A percentile compares a stretch with the other conserved stretches of the same genome.
Conservation (phyloP, 2,329 filamentous ascomycete genomes). For the Fusarium buharicum region DNA sequence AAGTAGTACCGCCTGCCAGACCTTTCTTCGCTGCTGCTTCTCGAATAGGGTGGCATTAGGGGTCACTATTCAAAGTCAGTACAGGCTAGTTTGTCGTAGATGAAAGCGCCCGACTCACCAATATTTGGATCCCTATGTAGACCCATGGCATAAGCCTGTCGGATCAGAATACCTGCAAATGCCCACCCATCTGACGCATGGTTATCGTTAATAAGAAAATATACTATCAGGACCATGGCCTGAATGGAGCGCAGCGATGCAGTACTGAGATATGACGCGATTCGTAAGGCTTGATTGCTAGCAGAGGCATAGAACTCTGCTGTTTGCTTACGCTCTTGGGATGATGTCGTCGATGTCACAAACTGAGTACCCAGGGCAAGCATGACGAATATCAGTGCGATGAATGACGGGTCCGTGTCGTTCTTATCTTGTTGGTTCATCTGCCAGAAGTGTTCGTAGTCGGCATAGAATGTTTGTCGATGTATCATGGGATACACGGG, state of each 20-base stretch:
- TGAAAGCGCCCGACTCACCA: conserved; percentile 52
- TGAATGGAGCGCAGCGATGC: conserved; percentile 79
- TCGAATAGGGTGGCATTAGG: conserved; percentile 75
- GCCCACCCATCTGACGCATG: conserved; percentile 86
- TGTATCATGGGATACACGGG: conserved; percentile 85
- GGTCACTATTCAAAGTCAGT: conserved; percentile 57
- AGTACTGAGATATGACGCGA: conserved; percentile 80
- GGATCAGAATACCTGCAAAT: conserved; percentile 79
- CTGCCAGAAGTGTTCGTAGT: conserved; percentile 83
- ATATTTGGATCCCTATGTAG: conserved; percentile 82
- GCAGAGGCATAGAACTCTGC: conserved; percentile 86
- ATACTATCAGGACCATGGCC: conserved; percentile 82
- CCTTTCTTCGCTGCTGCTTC: conserved; percentile 80
- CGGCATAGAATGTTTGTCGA: conserved; percentile 77
- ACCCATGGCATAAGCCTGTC: conserved; percentile 84
- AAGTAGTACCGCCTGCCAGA: conserved; percentile 83
- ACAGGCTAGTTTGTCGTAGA: conserved; percentile 23
- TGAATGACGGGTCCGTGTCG: conserved; percentile 71
- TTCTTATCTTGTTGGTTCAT: conserved; percentile 67
- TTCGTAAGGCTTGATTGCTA: conserved; percentile 78
- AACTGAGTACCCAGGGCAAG: conserved; percentile 84
- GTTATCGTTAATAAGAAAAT: conserved; percentile 88
- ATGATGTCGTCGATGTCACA: conserved; percentile 64
- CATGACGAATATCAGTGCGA: conserved; percentile 80
- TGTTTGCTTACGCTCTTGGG: conserved; percentile 74